A percentile compares a stretch with the other conserved stretches of the same genome.
phyloP scores from a whole-genome alignment of 352 stramenopile species.

The Phytophthora colocasiae region DNA sequence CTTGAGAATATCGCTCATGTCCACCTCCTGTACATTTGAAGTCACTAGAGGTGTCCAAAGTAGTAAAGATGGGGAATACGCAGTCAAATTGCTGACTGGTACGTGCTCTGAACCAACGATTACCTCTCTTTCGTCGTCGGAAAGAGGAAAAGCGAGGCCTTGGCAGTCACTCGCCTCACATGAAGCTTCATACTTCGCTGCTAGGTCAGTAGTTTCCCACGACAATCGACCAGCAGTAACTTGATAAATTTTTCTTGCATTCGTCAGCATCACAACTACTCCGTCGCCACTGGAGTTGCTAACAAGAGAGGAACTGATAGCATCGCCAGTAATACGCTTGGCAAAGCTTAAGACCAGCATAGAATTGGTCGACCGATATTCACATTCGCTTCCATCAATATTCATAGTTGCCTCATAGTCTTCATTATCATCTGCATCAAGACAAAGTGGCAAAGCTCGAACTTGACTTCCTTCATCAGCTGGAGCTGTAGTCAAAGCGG shows the following conservation, averaged over 20 bases:
- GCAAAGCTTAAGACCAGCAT: constrained; percentile 68
- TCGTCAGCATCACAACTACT: constrained; percentile 43
- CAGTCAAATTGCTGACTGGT: constrained; percentile 36
- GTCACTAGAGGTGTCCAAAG: constrained; percentile 49
- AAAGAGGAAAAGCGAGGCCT: constrained; percentile 39
- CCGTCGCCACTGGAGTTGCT: constrained; percentile 14
- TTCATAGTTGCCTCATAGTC: constrained; percentile 46
- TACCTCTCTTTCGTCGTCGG: constrained; percentile 22
- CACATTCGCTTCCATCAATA: constrained; percentile 29
- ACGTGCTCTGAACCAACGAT: constrained; percentile 42
- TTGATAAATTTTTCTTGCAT: constrained; percentile 53
- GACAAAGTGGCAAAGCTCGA: constrained; percentile 49
- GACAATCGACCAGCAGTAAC: constrained; percentile 54
- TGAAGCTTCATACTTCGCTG: constrained; percentile 37
- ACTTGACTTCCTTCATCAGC: constrained; percentile 59
- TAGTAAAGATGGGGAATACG: constrained; percentile 37
- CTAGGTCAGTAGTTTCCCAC: constrained; percentile 47
- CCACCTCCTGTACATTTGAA: constrained; percentile 62
- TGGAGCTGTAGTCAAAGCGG: constrained; percentile 33
- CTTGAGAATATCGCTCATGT: constrained; percentile 55
- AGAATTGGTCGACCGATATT: constrained; percentile 36
- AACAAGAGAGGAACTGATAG: constrained; percentile 38
- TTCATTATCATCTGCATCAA: constrained; percentile 39
- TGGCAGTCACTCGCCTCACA: constrained; percentile 39
- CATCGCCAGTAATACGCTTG: constrained; percentile 53